These are phyloP conservation scores for Acacia acuminata DNA, from an alignment of 306 rosid species.

Conservation along the genomic window DNA sequence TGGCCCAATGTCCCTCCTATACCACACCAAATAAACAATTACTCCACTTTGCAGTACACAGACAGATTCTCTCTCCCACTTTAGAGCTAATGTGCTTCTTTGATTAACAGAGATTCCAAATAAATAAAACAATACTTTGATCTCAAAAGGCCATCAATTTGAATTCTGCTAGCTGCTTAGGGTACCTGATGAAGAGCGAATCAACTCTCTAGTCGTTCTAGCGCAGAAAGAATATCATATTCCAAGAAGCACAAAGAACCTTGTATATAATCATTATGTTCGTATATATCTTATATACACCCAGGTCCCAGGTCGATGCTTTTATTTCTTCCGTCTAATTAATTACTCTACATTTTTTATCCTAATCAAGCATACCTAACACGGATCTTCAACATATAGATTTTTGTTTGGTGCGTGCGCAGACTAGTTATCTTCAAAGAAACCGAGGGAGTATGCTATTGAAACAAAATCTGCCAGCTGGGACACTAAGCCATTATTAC, in stretches of 20 bases:
- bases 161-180: not conserved
- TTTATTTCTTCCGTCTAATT: not conserved
- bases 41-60: not conserved
- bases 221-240: constrained; percentile 20
- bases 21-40: not conserved
- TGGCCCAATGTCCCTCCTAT: not conserved
- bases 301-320: not conserved
- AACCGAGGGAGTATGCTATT: not conserved
- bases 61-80: not conserved
- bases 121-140: constrained; percentile 3
- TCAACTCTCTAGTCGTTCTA: not conserved
- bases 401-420: not conserved
- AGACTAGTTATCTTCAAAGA: not conserved
- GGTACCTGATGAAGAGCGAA: not conserved
- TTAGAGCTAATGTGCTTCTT: not conserved
- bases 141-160: not conserved
- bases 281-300: not conserved
- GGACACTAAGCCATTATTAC: not conserved
- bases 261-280: not conserved
- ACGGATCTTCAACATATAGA: not conserved
- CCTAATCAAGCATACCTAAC: not conserved
- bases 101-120: not conserved
- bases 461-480: not conserved
- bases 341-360: not conserved
- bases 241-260: constrained; percentile 3